Evolutionary conservation across 192 early-diverging fungal species (phyloP).

Genomic region (Phlyctochytrium planicorne): DNA sequence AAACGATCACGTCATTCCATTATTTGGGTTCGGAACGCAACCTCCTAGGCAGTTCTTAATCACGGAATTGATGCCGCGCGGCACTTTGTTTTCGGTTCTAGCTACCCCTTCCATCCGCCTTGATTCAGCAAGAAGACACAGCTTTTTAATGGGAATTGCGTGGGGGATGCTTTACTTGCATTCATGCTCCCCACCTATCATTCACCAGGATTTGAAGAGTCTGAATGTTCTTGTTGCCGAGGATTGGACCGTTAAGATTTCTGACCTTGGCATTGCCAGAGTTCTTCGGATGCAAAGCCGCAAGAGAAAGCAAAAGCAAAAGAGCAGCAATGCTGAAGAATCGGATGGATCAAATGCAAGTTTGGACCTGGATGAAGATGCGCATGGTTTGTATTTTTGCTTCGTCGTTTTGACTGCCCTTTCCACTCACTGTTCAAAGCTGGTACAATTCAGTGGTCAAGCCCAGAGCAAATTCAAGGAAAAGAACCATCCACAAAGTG

Average conservation of each 20-base stretch:
- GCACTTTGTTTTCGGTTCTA: neutral
- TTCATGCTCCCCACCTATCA: neutral
- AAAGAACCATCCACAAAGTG: neutral
- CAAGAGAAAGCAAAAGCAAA: neutral
- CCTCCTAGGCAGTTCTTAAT: neutral
- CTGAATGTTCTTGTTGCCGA: neutral
- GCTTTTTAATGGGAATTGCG: neutral
- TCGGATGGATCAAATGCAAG: neutral
- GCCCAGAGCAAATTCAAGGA: neutral
- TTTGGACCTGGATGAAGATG: neutral
- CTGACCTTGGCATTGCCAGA: slow-evolving; percentile 3
- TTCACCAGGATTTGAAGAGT: slow-evolving; percentile 6
- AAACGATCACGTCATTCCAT: neutral
- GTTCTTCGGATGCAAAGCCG: neutral
- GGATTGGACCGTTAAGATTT: slow-evolving; percentile 1
- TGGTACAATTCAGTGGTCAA: slow-evolving; percentile 1
- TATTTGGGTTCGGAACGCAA: neutral
- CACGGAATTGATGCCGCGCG: slow-evolving; percentile 8
- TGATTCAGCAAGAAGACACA: neutral
- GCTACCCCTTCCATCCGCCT: neutral
- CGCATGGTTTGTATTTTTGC: too few relatives aligned
- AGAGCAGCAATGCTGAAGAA: neutral
- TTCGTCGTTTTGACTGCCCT: too few relatives aligned
- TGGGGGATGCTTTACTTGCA: neutral
- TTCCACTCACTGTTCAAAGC: too few relatives aligned